These are phyloP conservation scores for Aleurites moluccanus DNA, from an alignment of 441 rosid species.

Conservation along the genomic window DNA sequence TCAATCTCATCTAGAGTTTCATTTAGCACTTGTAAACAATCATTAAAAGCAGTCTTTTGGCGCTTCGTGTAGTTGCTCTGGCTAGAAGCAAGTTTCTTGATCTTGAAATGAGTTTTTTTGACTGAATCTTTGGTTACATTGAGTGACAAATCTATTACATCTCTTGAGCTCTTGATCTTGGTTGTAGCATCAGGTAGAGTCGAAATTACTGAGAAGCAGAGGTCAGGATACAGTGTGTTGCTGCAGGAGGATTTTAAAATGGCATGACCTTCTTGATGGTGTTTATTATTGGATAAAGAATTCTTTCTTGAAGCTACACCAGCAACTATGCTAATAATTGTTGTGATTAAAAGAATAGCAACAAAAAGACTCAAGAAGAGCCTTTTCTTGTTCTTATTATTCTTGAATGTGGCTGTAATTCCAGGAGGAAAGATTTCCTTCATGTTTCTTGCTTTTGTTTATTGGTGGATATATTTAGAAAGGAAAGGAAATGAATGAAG, in stretches of 20 bases:
- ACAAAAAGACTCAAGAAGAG: constrained; percentile 25
- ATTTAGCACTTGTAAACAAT: constrained; percentile 51
- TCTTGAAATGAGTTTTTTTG: constrained; percentile 38
- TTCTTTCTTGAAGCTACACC: constrained; percentile 15
- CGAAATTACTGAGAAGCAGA: constrained; percentile 52
- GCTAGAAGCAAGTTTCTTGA: constrained; percentile 34
- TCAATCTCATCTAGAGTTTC: constrained; percentile 55
- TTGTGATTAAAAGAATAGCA: constrained; percentile 22
- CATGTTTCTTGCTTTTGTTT: not conserved
- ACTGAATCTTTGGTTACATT: constrained; percentile 47
- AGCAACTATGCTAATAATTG: constrained; percentile 3
- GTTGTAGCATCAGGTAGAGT: constrained; percentile 19
- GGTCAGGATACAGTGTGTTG: constrained; percentile 50
- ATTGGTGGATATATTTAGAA: not conserved
- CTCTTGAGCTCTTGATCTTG: constrained; percentile 38
- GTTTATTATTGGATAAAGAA: too few species aligned
- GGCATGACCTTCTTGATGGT: constrained; percentile 31
- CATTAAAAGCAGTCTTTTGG: constrained; percentile 49
- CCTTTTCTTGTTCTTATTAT: constrained; percentile 20
- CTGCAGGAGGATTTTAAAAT: constrained; percentile 54
- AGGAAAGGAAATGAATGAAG: not conserved
- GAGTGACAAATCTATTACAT: constrained; percentile 47
- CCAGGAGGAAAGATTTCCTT: constrained; percentile 4
- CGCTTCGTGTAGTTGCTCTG: constrained; percentile 39
- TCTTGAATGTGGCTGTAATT: not conserved